phyloP scores from a whole-genome alignment of 306 rosid species.

The Glycine soja region DNA sequence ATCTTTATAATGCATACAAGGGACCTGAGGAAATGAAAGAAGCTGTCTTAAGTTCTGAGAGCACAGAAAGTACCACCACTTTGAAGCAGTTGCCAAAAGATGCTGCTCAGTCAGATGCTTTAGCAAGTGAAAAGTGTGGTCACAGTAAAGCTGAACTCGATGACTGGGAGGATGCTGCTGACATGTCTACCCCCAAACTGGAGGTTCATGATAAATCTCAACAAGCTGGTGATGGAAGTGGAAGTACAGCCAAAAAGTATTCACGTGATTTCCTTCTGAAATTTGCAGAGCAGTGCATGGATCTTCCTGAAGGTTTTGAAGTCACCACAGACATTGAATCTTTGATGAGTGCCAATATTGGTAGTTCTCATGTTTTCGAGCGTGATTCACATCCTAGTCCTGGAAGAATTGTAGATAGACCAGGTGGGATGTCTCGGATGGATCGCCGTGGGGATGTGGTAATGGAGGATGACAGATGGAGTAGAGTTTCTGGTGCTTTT shows the following conservation, averaged over 20 bases:
- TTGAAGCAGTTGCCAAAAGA: slow-evolving; percentile 56
- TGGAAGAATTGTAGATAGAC: slow-evolving; percentile 74
- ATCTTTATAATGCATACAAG: slow-evolving; percentile 95
- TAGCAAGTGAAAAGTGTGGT: slow-evolving; percentile 47
- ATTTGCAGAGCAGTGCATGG: slow-evolving; percentile 65
- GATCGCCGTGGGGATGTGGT: slow-evolving; percentile 80
- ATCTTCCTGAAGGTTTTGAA: slow-evolving; percentile 77
- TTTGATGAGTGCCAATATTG: slow-evolving; percentile 51
- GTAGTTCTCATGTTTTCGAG: slow-evolving; percentile 55
- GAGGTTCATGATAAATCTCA: slow-evolving; percentile 57
- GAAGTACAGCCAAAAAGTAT: slow-evolving; percentile 63
- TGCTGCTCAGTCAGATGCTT: slow-evolving; percentile 52
- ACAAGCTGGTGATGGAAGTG: slow-evolving; percentile 56
- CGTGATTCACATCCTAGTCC: slow-evolving; percentile 73
- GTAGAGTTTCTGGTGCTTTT: slow-evolving; percentile 54
- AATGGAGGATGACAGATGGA: slow-evolving; percentile 83
- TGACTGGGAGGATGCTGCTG: slow-evolving; percentile 98
- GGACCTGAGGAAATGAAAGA: slow-evolving; percentile 92
- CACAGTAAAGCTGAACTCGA: slow-evolving; percentile 76
- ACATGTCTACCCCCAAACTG: slow-evolving; percentile 75
- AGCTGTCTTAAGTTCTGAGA: slow-evolving; percentile 51
- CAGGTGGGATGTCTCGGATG: slow-evolving; percentile 62
- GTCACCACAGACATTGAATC: slow-evolving; percentile 58
- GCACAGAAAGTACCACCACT: slow-evolving; percentile 53
- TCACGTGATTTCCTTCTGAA: slow-evolving; percentile 90